A percentile compares a stretch with the other conserved stretches of the same genome.
phyloP scores from a whole-genome alignment of 306 rosid species.

The Aeschynomene evenia region DNA sequence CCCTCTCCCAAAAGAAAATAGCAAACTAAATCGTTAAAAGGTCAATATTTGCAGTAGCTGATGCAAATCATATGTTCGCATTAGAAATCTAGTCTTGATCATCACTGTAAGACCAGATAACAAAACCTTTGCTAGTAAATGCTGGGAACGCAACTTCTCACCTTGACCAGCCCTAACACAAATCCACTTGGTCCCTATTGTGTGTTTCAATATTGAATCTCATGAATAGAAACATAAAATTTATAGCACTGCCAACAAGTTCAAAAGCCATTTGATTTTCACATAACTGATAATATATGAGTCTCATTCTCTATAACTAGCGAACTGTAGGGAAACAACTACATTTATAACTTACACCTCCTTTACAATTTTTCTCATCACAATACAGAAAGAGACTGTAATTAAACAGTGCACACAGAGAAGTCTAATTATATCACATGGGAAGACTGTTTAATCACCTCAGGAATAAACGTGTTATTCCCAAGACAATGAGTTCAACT shows the following conservation, averaged over 20 bases:
- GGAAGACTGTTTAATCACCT: slow-evolving; percentile 12
- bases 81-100: slow-evolving; percentile 10
- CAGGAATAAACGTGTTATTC: slow-evolving; percentile 9
- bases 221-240: slow-evolving; percentile 8
- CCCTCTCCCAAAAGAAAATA: slow-evolving; percentile 15
- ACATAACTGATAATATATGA: not conserved
- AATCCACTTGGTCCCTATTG: not conserved
- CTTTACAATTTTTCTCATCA: not conserved
- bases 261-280: not conserved
- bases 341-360: not conserved
- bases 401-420: not conserved
- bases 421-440: not conserved
- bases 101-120: not conserved
- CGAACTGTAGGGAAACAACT: slow-evolving; percentile 3
- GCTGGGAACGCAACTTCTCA: slow-evolving; percentile 4
- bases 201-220: not conserved
- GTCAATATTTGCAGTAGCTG: slow-evolving; percentile 3
- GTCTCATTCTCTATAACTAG: not conserved
- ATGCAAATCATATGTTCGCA: not conserved
- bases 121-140: not conserved
- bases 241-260: not conserved
- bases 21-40: slow-evolving; percentile 13
- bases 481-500: not conserved
- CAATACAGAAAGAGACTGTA: not conserved
- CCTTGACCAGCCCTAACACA: not conserved